Evolutionary conservation across 73 alveolate species (phyloP).

Genomic region (Paramecium sonneborni): DNA sequence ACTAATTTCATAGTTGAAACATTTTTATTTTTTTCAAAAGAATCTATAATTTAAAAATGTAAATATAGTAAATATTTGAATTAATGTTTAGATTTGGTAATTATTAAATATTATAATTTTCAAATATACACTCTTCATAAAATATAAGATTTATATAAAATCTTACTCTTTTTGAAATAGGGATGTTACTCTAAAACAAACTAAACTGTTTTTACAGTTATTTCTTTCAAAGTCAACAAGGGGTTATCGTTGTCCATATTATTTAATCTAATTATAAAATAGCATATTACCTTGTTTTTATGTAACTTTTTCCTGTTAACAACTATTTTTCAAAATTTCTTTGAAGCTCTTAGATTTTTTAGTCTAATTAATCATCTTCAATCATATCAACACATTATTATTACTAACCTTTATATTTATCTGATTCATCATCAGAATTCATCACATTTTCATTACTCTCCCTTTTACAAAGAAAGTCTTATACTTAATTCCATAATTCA

Average conservation of each 20-base stretch:
- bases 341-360: not conserved
- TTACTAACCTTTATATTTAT: not conserved
- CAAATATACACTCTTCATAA: not conserved
- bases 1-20: too few species aligned
- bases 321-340: not conserved
- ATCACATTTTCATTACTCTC: not conserved
- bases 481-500: slow-evolving; percentile 27
- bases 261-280: not conserved
- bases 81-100: too few species aligned
- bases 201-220: slow-evolving; percentile 2
- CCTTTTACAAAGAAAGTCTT: slow-evolving; percentile 32
- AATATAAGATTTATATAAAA: not conserved
- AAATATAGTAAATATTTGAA: too few species aligned
- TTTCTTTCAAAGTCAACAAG: not conserved
- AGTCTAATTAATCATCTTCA: not conserved
- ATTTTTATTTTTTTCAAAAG: too few species aligned
- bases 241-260: slow-evolving; percentile 36
- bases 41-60: too few species aligned
- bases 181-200: slow-evolving; percentile 19
- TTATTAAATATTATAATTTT: not conserved
- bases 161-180: slow-evolving; percentile 27
- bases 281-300: not conserved
- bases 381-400: not conserved
- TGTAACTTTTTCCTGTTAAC: not conserved
- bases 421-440: not conserved